These are phyloP conservation scores for Cryptosporidium canis DNA, from an alignment of 169 alveolate species.

Conservation along the genomic window DNA sequence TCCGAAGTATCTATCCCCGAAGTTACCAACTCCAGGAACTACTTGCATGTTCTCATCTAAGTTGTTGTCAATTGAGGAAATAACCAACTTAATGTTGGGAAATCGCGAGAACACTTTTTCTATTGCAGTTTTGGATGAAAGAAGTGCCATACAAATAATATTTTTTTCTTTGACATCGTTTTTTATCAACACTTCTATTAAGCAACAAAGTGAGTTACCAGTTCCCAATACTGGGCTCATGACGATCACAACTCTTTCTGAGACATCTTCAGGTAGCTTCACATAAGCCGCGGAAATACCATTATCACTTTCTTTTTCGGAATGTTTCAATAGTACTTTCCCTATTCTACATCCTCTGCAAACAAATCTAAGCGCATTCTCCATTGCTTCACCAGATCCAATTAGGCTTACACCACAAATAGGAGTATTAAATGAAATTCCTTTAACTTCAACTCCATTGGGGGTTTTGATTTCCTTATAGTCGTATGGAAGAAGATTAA, in stretches of 20 bases:
- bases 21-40: slow-evolving; percentile 86
- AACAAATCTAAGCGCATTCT: slow-evolving; percentile 61
- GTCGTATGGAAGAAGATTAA: slow-evolving; percentile 58
- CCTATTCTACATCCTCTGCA: slow-evolving; percentile 74
- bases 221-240: slow-evolving; percentile 87
- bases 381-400: slow-evolving; percentile 72
- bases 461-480: slow-evolving; percentile 51
- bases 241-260: slow-evolving; percentile 78
- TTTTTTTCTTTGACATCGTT: slow-evolving; percentile 80
- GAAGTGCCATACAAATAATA: slow-evolving; percentile 81
- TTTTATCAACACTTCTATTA: slow-evolving; percentile 77
- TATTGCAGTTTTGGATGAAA: slow-evolving; percentile 81
- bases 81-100: slow-evolving; percentile 80
- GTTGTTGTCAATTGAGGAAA: slow-evolving; percentile 79
- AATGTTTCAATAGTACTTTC: slow-evolving; percentile 24
- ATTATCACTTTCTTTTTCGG: neutral
- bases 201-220: slow-evolving; percentile 80
- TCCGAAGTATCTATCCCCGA: slow-evolving; percentile 87
- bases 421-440: slow-evolving; percentile 64
- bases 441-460: slow-evolving; percentile 3
- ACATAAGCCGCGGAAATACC: slow-evolving; percentile 25
- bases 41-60: slow-evolving; percentile 77
- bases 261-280: slow-evolving; percentile 78
- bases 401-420: slow-evolving; percentile 67
- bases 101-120: slow-evolving; percentile 59